These are phyloP conservation scores for Themeda triandra DNA, from an alignment of 176 grass and related monocot genomes.

Conservation along the genomic window DNA sequence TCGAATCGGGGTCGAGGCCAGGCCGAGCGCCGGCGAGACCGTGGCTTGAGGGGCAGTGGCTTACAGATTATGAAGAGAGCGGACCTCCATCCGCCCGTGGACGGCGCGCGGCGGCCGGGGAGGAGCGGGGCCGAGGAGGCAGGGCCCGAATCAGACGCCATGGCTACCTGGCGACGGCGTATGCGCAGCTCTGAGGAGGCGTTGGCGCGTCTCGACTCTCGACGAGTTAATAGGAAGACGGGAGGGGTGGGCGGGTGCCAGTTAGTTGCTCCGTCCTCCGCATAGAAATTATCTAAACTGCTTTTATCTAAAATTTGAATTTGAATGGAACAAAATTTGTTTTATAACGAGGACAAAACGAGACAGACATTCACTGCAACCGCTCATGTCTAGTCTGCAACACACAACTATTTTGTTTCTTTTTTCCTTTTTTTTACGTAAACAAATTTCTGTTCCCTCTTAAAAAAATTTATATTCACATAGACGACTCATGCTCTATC, in stretches of 20 bases:
- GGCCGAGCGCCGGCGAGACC: background rate
- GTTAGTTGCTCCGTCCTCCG: too few relatives aligned
- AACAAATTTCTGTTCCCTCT: too few relatives aligned
- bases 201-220: background rate
- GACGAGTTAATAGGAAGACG: background rate
- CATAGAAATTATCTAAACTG: too few relatives aligned
- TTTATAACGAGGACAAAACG: background rate
- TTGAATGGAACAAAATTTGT: background rate
- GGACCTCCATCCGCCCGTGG: conserved; percentile 25
- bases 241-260: background rate
- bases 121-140: conserved; percentile 18
- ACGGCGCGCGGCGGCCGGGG: background rate
- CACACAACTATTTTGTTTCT: too few relatives aligned
- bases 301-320: too few relatives aligned
- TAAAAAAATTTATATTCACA: too few relatives aligned
- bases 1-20: background rate
- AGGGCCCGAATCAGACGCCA: background rate
- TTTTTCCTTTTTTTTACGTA: too few relatives aligned
- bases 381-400: background rate
- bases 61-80: conserved; percentile 58
- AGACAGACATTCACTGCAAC: background rate
- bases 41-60: background rate
- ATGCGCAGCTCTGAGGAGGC: background rate
- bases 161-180: background rate
- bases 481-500: too few relatives aligned